These are phyloP conservation scores for Tylopilus rubrobrunneus DNA, from an alignment of 768 basidiomycete species.

Conservation along the genomic window DNA sequence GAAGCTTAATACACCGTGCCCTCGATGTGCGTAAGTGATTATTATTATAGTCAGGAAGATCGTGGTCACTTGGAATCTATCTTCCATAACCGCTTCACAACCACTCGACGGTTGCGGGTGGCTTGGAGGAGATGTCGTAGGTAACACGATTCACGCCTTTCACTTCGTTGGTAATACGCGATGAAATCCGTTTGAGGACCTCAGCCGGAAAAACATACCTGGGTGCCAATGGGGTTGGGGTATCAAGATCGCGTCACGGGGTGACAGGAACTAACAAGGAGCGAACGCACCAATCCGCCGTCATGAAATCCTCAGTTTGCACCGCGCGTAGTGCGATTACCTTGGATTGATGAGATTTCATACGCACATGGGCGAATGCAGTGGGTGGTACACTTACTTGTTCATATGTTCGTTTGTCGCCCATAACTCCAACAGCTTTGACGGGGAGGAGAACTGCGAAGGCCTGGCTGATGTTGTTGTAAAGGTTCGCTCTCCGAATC, in stretches of 20 bases:
- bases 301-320: conserved; percentile 99
- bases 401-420: conserved; percentile 94
- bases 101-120: conserved; percentile 69
- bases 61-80: no score
- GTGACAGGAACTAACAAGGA: neutral
- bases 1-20: no score
- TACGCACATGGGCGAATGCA: neutral
- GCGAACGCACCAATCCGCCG: conserved; percentile 83
- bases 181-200: conserved; percentile 86
- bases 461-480: conserved; percentile 92
- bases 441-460: conserved; percentile 96
- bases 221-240: neutral
- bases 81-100: conserved; percentile 22
- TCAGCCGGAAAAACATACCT: conserved; percentile 96
- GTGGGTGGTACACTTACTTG: conserved; percentile 47
- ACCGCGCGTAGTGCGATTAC: conserved; percentile 95
- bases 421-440: conserved; percentile 96
- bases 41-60: no score
- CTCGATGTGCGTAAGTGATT: no score
- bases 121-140: conserved; percentile 96
- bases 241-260: neutral
- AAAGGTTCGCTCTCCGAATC: conserved; percentile 88
- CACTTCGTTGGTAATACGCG: conserved; percentile 97
- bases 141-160: conserved; percentile 94
- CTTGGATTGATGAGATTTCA: conserved; percentile 31